Conservation (phyloP, 176 grass and related monocot species). For the Carex parvula region DNA sequence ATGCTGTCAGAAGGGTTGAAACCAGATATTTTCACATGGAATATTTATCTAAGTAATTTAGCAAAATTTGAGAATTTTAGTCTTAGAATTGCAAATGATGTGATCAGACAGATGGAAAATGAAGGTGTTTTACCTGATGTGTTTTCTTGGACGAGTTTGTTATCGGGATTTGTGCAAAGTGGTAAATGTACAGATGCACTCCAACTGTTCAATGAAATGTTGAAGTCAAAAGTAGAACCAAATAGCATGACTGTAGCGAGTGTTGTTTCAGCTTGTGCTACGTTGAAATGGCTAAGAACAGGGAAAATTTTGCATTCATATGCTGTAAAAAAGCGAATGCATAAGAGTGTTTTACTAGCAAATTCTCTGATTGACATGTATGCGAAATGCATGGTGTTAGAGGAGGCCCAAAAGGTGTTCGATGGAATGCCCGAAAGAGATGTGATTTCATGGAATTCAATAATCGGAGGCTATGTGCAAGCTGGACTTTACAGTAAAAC, state of each 20-base stretch:
- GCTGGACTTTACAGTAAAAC: slow-evolving; percentile 41
- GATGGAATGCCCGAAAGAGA: slow-evolving; percentile 35
- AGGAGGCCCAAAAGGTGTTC: slow-evolving; percentile 34
- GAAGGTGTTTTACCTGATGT: slow-evolving; percentile 28
- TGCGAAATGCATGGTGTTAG: slow-evolving; percentile 35
- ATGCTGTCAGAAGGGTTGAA: slow-evolving; percentile 34
- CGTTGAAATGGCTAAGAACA: slow-evolving; percentile 22
- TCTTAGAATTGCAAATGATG: slow-evolving; percentile 21
- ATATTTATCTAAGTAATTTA: slow-evolving; percentile 29
- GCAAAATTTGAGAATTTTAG: slow-evolving; percentile 17
- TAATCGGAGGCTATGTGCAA: slow-evolving; percentile 36
- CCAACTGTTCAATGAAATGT: slow-evolving; percentile 32
- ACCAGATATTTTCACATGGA: slow-evolving; percentile 34
- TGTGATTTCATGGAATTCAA: slow-evolving; percentile 44
- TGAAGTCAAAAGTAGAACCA: slow-evolving; percentile 32
- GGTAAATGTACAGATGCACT: slow-evolving; percentile 26
- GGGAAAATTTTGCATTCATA: slow-evolving; percentile 38
- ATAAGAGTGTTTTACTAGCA: slow-evolving; percentile 12
- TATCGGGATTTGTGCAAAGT: slow-evolving; percentile 37
- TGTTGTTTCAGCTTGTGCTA: slow-evolving; percentile 33
- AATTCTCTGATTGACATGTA: slow-evolving; percentile 44
- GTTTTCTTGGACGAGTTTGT: slow-evolving; percentile 40
- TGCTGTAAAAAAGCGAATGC: slow-evolving; percentile 26
- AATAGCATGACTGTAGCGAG: slow-evolving; percentile 37
- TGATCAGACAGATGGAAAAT: slow-evolving; percentile 35